A percentile compares a stretch with the other conserved stretches of the same genome.
Evolutionary conservation across 257 asterid species (phyloP).

Genomic region (Solanum pennellii): DNA sequence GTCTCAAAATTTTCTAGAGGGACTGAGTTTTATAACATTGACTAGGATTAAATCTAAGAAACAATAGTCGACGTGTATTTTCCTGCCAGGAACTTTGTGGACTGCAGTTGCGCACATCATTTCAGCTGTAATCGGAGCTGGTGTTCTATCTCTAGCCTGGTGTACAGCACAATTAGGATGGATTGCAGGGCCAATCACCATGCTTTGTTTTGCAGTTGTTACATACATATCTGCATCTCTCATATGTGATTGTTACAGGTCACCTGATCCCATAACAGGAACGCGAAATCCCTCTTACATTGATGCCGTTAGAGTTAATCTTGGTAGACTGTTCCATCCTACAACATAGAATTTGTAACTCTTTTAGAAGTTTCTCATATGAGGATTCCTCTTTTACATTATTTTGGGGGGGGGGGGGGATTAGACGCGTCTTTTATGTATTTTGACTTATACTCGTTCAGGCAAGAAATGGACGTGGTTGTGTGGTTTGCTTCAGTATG

Average conservation of each 20-base stretch:
- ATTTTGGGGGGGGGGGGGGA: background rate
- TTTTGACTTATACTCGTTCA: constrained; percentile 1
- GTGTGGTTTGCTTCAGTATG: constrained; percentile 17
- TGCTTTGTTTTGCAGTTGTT: constrained; percentile 50
- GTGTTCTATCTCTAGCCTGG: constrained; percentile 79
- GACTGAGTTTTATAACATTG: background rate
- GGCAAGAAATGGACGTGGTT: constrained; percentile 17
- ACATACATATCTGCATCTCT: constrained; percentile 43
- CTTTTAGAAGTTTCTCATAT: background rate
- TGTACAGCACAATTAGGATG: constrained; percentile 71
- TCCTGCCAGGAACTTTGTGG: constrained; percentile 57
- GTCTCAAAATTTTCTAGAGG: background rate
- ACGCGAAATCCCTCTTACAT: constrained; percentile 41
- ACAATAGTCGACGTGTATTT: background rate
- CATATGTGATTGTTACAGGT: constrained; percentile 45
- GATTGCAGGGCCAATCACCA: constrained; percentile 62
- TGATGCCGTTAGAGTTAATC: constrained; percentile 41
- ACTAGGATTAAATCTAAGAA: background rate
- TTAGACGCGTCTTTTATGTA: background rate
- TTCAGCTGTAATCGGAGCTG: constrained; percentile 83
- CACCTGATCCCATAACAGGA: constrained; percentile 23
- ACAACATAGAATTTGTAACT: background rate
- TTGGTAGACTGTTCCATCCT: constrained; percentile 13
- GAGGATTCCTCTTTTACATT: background rate
- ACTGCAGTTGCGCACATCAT: constrained; percentile 63